Evolutionary conservation across 306 rosid species (phyloP), one percentile per base, ranked within the genome.

Genomic region (Citrullus colocynthis): DNA sequence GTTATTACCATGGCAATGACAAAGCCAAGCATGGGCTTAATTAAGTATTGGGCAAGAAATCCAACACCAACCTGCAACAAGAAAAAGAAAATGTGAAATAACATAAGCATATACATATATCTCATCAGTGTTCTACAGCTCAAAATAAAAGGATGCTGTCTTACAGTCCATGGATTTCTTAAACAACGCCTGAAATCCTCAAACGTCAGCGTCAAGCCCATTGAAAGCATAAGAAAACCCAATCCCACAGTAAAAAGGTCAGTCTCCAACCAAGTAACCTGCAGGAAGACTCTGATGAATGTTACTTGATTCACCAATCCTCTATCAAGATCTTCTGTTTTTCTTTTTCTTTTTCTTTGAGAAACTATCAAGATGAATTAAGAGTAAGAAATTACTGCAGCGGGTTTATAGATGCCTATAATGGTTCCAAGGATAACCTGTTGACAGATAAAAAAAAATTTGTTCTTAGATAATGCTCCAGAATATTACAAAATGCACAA

Each of bases 201-300:
- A 81, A 94, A 94, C 45, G 95, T 92, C 88, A 94, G 85, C 49
- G 98, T 95, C 87, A 90, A 84, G 63, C 98, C 98, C 98, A 95
- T 92, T 4, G 97, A 95, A 67, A 95, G 91, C 97, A 95, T 95
- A 67, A 95, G 98, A 83, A 95, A 90, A 74, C 98, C 98, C 74
- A 90, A 83, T 65, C 92, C 95, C 81, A 92, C 81, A 24, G 97
- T 92, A 81, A 95, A 95, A 55, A 95, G 90, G 83, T 95, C 97
- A 16, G 88, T 90, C 90, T 85, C 84, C 92, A 95, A 82, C 98
- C 98, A 92, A 70, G 96, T 90, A 77, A 95, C 97, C 97, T 90
- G 88, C 73, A 84, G 79, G 78, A 81, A 78, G 56, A 84, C 77
- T 36, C 59, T 77, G 77, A 83, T 78, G 81, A 69, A 59, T 77